Evolutionary conservation across 108 stramenopile genomes (phyloP).

Genomic region (Seminavis robusta): DNA sequence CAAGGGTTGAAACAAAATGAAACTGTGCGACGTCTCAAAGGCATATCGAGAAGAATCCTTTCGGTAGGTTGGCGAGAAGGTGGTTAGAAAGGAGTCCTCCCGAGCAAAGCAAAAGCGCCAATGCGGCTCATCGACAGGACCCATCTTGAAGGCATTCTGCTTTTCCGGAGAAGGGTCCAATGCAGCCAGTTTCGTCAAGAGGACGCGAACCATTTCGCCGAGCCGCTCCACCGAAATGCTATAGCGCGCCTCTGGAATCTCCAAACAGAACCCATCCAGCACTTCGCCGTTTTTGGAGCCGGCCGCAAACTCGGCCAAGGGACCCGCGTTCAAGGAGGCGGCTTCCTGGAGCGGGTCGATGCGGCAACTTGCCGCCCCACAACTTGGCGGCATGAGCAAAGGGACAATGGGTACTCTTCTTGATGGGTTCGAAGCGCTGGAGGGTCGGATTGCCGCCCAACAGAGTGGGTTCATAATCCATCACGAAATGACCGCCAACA

Average conservation of each 20-base stretch:
- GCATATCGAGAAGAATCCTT: neutral
- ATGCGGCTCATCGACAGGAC: neutral
- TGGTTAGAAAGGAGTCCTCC: neutral
- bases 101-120: conserved; percentile 2
- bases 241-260: neutral
- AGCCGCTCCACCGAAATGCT: neutral
- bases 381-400: conserved; percentile 6
- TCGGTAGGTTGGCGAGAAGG: neutral
- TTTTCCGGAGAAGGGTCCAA: neutral
- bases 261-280: conserved; percentile 6
- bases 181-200: neutral
- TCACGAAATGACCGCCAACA: no score
- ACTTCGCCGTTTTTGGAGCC: neutral
- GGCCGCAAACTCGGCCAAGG: neutral
- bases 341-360: neutral
- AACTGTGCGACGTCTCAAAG: neutral
- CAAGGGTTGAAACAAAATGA: conserved; percentile 1
- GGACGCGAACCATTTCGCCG: neutral
- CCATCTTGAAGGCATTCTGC: neutral
- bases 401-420: conserved; percentile 1
- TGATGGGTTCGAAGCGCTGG: neutral
- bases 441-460: neutral
- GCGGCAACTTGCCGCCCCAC: conserved; percentile 1
- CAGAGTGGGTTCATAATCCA: neutral
- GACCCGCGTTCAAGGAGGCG: neutral